Base-by-base conservation (phyloP, 1,284 basidiomycete genomes). In the Coniferiporia weirii region DNA sequence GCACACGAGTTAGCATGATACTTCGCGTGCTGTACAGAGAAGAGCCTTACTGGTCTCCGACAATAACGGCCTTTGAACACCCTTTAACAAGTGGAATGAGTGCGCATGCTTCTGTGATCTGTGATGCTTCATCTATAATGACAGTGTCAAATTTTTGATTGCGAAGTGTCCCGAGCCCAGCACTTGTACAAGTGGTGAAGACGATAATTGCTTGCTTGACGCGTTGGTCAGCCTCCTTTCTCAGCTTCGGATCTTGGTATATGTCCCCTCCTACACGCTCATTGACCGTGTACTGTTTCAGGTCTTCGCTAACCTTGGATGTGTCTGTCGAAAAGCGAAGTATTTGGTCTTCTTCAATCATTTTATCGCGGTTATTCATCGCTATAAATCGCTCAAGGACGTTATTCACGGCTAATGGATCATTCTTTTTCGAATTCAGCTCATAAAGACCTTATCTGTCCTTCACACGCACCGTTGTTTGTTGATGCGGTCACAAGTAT, bases 401-500 rank as follows among this genome's bases (percentile, higher is more conserved):
- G n/a, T n/a, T n/a, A n/a, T n/a, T n/a, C n/a, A n/a, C n/a, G n/a
- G n/a, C n/a, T n/a, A n/a, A n/a, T n/a, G n/a, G n/a, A n/a, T n/a
- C n/a, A n/a, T n/a, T n/a, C n/a, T n/a, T n/a, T n/a, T n/a, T n/a
- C n/a, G n/a, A n/a, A n/a, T n/a, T n/a, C n/a, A n/a, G n/a, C n/a
- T n/a, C n/a, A n/a, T n/a, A n/a, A n/a, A n/a, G n/a, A n/a, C n/a
- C n/a, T n/a, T n/a, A n/a, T n/a, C n/a, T n/a, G 20, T 10, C 32
- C 20, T 8, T 27, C 43, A 20, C 12, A 54, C 66, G 54, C 63
- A 81, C 83, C 84, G 60, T 85, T 85, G 64, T 85, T 82, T 0
- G 84, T 85, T 0, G 84, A 87, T 0, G 84, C 84, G 0, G 84
- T 83, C 82, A 86, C 83, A 17, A 86, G 70, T 32, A 87, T 80